Percentiles rank a stretch among this genome's conserved stretches.
Evolutionary conservation across 129 eudicot genomes (phyloP).

Genomic region (Lactuca sativa): DNA sequence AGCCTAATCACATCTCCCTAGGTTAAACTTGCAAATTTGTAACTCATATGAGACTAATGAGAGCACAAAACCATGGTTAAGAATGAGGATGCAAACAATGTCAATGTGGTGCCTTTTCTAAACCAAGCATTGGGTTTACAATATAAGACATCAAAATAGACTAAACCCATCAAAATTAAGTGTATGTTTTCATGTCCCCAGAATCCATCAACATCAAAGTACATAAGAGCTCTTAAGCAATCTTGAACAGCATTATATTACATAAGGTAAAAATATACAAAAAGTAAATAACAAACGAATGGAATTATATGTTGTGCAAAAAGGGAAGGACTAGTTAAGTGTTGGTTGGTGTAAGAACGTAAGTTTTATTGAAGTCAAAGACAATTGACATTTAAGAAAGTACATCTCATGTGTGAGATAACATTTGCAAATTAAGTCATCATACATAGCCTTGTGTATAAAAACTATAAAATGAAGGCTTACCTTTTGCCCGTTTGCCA

Average conservation of each 20-base stretch:
- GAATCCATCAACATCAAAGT: background rate
- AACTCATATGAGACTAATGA: background rate
- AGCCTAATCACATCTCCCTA: background rate
- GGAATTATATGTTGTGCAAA: background rate
- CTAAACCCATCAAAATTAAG: background rate
- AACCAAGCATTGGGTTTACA: background rate
- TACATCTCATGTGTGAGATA: background rate
- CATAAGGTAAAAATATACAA: background rate
- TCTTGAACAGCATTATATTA: slow-evolving; percentile 6
- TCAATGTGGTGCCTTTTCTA: background rate
- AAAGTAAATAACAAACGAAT: background rate
- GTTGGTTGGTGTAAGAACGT: background rate
- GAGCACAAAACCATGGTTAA: background rate
- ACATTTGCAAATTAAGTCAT: background rate
- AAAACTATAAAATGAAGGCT: background rate
- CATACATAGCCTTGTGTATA: background rate
- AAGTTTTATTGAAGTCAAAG: background rate
- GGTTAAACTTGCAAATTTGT: background rate
- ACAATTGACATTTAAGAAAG: background rate
- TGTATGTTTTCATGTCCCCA: background rate
- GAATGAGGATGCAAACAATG: background rate
- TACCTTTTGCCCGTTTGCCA: slow-evolving; percentile 87
- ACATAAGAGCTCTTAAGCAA: background rate
- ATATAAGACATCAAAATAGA: slow-evolving; percentile 1
- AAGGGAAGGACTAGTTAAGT: background rate